Conservation (phyloP, 768 basidiomycete species). For the Kwoniella botswanensis region DNA sequence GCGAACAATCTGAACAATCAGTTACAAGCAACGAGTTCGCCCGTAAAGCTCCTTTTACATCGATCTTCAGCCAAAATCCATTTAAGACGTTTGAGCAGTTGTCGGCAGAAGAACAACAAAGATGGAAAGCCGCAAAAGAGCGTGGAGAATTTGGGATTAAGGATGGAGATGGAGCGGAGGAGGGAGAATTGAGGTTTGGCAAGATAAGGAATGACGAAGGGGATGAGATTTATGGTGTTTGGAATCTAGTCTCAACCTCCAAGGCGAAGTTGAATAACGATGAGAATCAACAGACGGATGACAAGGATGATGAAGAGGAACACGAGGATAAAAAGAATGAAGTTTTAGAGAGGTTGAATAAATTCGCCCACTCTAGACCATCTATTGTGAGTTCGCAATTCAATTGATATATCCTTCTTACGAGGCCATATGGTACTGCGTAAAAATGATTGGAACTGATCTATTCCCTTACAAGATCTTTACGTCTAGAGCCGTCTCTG, state of each 20-base stretch:
- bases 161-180: neutral
- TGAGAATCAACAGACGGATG: neutral
- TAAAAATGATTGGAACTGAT: neutral
- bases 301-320: no score
- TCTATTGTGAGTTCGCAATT: neutral
- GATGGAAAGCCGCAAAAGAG: neutral
- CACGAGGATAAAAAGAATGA: no score
- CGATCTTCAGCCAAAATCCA: neutral
- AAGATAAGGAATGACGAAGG: neutral
- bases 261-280: neutral
- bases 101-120: neutral
- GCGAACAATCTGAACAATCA: neutral
- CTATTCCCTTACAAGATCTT: neutral
- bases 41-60: no score
- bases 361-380: neutral
- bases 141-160: no score
- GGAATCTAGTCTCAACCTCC: neutral
- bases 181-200: neutral
- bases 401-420: no score
- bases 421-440: no score
- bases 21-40: neutral
- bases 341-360: no score
- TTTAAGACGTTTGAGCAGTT: neutral
- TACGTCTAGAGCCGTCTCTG: neutral
- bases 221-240: neutral